A percentile compares a stretch with the other conserved stretches of the same genome.
Evolutionary conservation across 108 stramenopile genomes (phyloP).

Genomic region (Nannochloropsis salina): DNA sequence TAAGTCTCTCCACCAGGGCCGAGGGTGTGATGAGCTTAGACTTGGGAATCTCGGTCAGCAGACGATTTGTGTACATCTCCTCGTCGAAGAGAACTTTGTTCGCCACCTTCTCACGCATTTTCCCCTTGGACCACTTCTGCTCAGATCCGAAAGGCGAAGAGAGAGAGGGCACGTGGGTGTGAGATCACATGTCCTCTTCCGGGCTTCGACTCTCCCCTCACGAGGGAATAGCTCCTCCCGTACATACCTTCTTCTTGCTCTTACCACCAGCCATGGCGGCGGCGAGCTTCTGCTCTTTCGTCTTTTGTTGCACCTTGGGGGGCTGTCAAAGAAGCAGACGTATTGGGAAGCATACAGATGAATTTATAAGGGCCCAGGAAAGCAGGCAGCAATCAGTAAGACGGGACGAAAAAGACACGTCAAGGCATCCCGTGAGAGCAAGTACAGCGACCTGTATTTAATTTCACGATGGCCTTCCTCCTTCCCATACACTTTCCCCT

Average conservation of each 20-base stretch:
- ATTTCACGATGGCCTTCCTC: not conserved
- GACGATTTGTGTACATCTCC: constrained; percentile 80
- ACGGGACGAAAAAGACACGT: no score
- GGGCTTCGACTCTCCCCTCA: not conserved
- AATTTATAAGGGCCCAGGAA: no score
- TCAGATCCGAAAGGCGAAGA: not conserved
- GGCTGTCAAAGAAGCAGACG: constrained; percentile 36
- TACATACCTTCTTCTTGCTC: constrained; percentile 97
- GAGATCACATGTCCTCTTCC: not conserved
- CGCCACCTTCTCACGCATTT: constrained; percentile 96
- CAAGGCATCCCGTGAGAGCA: not conserved
- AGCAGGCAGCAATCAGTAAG: no score
- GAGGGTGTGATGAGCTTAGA: constrained; percentile 96
- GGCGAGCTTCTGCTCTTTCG: constrained; percentile 99
- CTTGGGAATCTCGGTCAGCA: constrained; percentile 94
- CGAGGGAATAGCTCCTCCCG: not conserved
- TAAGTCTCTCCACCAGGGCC: constrained; percentile 93
- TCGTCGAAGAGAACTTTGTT: constrained; percentile 98
- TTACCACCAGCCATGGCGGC: constrained; percentile 99
- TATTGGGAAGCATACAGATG: not conserved
- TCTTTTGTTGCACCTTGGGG: constrained; percentile 86
- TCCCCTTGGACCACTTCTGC: constrained; percentile 98
- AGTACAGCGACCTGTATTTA: not conserved
- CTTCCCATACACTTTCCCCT: not conserved
- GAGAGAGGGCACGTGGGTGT: not conserved